Conservation (phyloP, 257 asterid species). For the Henckelia pumila region DNA sequence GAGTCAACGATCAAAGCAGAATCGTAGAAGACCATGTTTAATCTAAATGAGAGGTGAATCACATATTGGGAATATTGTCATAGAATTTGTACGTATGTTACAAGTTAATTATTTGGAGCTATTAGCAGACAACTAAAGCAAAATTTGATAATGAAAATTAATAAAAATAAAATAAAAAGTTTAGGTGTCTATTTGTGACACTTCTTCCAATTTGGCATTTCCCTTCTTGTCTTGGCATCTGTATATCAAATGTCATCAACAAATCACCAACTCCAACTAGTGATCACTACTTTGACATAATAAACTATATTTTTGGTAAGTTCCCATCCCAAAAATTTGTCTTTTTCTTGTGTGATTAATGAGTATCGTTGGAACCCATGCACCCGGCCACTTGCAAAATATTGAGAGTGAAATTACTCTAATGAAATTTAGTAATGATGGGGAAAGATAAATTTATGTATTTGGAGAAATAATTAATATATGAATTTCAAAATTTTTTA, state of each 20-base stretch:
- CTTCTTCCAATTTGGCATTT: too few species aligned
- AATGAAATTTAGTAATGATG: background rate
- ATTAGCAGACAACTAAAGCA: conserved; percentile 26
- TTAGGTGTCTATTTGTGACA: too few species aligned
- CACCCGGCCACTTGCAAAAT: background rate
- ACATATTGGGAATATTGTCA: too few species aligned
- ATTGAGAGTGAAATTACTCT: too few species aligned
- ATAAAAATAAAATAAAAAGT: too few species aligned
- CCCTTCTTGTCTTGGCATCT: too few species aligned
- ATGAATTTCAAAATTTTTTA: too few species aligned
- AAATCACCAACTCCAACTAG: background rate
- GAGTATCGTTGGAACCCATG: background rate
- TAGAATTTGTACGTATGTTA: too few species aligned
- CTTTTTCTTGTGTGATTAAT: background rate
- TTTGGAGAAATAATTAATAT: too few species aligned
- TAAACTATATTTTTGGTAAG: background rate
- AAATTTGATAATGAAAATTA: conserved; percentile 30
- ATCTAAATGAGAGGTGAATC: too few species aligned
- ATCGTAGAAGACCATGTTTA: too few species aligned
- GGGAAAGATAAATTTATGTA: background rate
- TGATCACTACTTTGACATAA: background rate
- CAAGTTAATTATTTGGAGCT: conserved; percentile 5
- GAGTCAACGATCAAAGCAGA: too few species aligned
- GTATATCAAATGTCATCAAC: background rate
- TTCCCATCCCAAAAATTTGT: background rate